Percentiles rank a stretch among this genome's conserved stretches.
These are phyloP conservation scores for Plasmodium fragile DNA, from an alignment of 169 alveolate species.

Conservation along the genomic window DNA sequence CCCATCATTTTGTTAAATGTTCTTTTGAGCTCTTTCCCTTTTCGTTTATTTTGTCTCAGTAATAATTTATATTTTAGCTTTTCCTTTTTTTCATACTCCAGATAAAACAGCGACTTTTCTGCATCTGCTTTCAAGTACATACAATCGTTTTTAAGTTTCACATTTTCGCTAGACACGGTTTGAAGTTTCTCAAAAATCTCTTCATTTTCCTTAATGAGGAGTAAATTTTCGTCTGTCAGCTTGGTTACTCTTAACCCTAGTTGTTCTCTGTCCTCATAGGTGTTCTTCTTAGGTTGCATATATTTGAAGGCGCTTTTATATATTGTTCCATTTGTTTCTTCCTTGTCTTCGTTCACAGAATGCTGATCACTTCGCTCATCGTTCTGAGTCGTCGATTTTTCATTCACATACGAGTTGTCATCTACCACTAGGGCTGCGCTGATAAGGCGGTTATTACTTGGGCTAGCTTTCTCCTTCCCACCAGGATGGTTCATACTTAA, in stretches of 20 bases:
- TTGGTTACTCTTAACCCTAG: constrained; percentile 20
- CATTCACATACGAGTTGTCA: constrained; percentile 2
- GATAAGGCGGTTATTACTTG: not conserved
- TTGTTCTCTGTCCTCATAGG: constrained; percentile 14
- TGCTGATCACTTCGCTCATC: not conserved
- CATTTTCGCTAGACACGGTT: constrained; percentile 47
- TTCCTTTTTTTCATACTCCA: constrained; percentile 70
- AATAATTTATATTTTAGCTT: constrained; percentile 70
- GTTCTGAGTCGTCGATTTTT: not conserved
- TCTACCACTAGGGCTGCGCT: not conserved
- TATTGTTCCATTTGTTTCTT: not conserved
- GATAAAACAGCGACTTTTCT: constrained; percentile 57
- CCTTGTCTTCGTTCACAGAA: not conserved
- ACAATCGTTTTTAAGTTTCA: constrained; percentile 66
- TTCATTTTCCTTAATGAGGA: constrained; percentile 72
- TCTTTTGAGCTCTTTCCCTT: constrained; percentile 27
- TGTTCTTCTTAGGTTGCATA: constrained; percentile 9
- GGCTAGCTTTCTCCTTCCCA: not conserved
- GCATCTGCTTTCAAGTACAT: constrained; percentile 62
- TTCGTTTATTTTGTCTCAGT: constrained; percentile 38
- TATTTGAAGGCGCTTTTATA: constrained; percentile 25
- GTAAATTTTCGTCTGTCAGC: constrained; percentile 43
- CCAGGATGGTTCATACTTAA: not conserved
- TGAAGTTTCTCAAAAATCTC: constrained; percentile 65
- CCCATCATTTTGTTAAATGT: constrained; percentile 57